Evolutionary conservation across 108 stramenopile genomes (phyloP).

Genomic region (Fistulifera pelliculosa): DNA sequence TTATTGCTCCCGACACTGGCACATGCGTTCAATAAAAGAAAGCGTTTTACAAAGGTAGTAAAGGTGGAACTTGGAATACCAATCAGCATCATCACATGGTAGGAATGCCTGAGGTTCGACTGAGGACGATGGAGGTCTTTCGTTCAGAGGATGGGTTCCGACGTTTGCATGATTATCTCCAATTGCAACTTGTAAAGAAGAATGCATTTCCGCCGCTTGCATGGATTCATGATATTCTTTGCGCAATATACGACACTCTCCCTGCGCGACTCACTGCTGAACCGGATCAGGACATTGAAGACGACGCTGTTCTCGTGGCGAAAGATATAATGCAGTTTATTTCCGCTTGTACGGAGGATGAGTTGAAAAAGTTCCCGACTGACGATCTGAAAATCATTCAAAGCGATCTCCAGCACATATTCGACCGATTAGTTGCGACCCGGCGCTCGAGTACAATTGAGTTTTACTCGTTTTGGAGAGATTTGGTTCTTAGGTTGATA

Average conservation of each 20-base stretch:
- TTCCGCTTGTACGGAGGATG: slow-evolving; percentile 32
- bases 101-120: slow-evolving; percentile 53
- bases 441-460: slow-evolving; percentile 34
- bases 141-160: slow-evolving; percentile 39
- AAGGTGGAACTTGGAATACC: slow-evolving; percentile 41
- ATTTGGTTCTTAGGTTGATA: slow-evolving; percentile 52
- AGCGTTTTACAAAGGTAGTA: slow-evolving; percentile 61
- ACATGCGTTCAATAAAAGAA: slow-evolving; percentile 66
- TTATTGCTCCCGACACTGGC: slow-evolving; percentile 38
- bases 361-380: slow-evolving; percentile 45
- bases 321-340: slow-evolving; percentile 55
- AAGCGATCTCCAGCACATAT: slow-evolving; percentile 38
- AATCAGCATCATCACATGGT: slow-evolving; percentile 21
- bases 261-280: neutral
- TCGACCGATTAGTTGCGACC: slow-evolving; percentile 26
- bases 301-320: slow-evolving; percentile 35
- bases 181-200: too few relatives aligned
- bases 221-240: slow-evolving; percentile 3
- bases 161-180: slow-evolving; percentile 31
- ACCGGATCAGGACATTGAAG: slow-evolving; percentile 25
- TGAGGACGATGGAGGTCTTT: slow-evolving; percentile 55
- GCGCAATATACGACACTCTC: neutral
- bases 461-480: slow-evolving; percentile 64
- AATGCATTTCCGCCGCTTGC: too few relatives aligned
- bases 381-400: slow-evolving; percentile 42